These are phyloP conservation scores for Pseudogymnoascus sp. DNA, from an alignment of 2,329 filamentous ascomycete species.

Conservation along the genomic window DNA sequence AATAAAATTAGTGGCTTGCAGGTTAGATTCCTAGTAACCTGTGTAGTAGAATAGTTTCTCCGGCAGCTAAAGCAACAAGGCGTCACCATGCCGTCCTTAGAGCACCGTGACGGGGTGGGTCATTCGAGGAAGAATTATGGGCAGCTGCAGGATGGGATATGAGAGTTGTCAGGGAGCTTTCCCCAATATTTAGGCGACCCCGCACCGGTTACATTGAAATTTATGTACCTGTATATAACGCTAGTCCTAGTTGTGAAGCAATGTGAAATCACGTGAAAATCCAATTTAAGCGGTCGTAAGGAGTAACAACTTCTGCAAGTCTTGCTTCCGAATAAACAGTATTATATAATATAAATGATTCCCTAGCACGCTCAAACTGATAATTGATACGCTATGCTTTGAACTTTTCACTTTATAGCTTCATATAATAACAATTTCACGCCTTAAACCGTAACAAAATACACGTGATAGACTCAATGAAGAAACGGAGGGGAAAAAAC, in stretches of 20 bases:
- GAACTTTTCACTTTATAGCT: neutral
- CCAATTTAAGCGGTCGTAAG: neutral
- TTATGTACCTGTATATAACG: neutral
- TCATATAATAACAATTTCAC: neutral
- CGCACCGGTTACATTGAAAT: neutral
- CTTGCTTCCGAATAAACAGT: neutral
- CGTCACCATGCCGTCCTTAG: neutral
- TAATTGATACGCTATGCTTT: neutral
- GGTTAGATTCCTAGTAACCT: neutral
- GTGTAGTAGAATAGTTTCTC: neutral
- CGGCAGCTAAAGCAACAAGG: neutral
- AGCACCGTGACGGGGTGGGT: neutral
- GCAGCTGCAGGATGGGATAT: neutral
- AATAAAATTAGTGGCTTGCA: neutral
- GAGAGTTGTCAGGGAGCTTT: conserved; percentile 1
- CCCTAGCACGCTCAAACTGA: too few species aligned
- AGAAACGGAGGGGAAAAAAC: neutral
- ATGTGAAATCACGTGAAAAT: neutral
- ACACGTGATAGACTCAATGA: neutral
- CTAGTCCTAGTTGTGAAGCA: neutral
- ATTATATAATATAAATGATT: neutral
- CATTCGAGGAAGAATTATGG: conserved; percentile 7
- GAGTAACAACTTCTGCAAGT: neutral
- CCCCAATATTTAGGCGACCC: conserved; percentile 4
- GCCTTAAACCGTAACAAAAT: neutral